Percentiles rank a stretch among this genome's conserved stretches.
phyloP scores from a whole-genome alignment of 139 green algal genomes.

The Tetraselmis striata region DNA sequence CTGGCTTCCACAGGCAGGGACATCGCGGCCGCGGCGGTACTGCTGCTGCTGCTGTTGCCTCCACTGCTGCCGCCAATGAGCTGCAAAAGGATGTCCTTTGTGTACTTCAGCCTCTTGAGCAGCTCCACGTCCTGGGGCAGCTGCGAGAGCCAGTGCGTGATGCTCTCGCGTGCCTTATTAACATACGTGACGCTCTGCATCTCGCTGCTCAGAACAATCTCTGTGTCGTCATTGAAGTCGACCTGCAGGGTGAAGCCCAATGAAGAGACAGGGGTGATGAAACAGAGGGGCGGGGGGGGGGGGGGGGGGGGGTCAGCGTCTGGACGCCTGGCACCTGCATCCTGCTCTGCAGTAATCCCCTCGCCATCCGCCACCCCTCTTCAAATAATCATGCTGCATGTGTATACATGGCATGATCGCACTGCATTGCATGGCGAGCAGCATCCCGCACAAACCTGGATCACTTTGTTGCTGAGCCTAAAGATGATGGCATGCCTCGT shows the following conservation, averaged over 20 bases:
- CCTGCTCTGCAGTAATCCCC: too few relatives aligned
- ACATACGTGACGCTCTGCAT: background rate
- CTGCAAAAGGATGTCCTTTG: slow-evolving; percentile 13
- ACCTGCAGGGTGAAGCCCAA: slow-evolving; percentile 1
- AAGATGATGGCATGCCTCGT: slow-evolving; percentile 20
- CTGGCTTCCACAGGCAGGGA: too few relatives aligned
- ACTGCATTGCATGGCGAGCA: too few relatives aligned
- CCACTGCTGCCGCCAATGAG: background rate
- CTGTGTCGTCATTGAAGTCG: slow-evolving; percentile 16
- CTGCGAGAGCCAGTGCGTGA: background rate
- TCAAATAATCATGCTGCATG: too few relatives aligned
- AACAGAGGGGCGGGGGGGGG: too few relatives aligned
- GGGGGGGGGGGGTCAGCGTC: too few relatives aligned
- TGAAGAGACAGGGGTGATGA: too few relatives aligned
- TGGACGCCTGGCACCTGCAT: too few relatives aligned
- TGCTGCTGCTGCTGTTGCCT: background rate
- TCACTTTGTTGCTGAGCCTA: slow-evolving; percentile 16
- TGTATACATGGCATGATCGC: too few relatives aligned
- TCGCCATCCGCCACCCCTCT: too few relatives aligned
- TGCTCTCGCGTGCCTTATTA: background rate
- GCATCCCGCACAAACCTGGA: too few relatives aligned
- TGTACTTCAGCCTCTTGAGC: slow-evolving; percentile 17
- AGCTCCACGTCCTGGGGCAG: slow-evolving; percentile 14
- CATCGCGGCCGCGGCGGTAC: too few relatives aligned
- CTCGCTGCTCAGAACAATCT: slow-evolving; percentile 15